Evolutionary conservation across 1,284 basidiomycete genomes (phyloP), one percentile per base, ranked within the genome.

Genomic region (Ustilago loliicola): DNA sequence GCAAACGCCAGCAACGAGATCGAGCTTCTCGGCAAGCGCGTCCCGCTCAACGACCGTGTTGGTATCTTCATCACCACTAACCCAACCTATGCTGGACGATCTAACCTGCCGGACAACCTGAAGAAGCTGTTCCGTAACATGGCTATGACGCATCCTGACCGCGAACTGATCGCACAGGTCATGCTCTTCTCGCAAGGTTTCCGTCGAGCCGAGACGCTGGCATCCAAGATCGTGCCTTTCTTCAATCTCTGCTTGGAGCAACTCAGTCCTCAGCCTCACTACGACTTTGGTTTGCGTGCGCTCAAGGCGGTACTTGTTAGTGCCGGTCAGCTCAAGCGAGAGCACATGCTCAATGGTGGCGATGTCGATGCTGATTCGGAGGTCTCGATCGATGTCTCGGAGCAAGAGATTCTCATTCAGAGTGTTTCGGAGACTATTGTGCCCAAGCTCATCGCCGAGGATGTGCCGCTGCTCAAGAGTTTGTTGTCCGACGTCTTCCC

Each of bases 161-260:
- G 95, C 66, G 95, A 98, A 87, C 92, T 98, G 59, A 99, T 99
- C 81, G 97, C 97, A 1, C 97, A 99, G 88, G 98, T 99, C 81
- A 95, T 99, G 92, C 89, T 99, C 62, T 99, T 98, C 89, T 98
- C 97, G 17, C 97, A 99, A 88, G 98, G 98, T 77, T 99, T 99
- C 91, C 92, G 96, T 38, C 96, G 94, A 6, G 97, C 98, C 5
- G 97, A 98, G 87, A 92, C 91, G 0, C 90, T 99, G 7, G 97
- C 97, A 0, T 94, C 94, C 66, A 98, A 99, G 88, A 93, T 99
- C 66, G 96, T 99, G 17, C 97, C 96, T 0, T 98, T 99, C 90
- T 99, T 99, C 90, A 97, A 96, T 85, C 92, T 99, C 64, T 99
- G 96, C 83, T 92, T 94, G 72, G 96, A 99, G 85, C 96, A 99